Conservation (phyloP, 257 asterid species). For the Penstemon barbatus region DNA sequence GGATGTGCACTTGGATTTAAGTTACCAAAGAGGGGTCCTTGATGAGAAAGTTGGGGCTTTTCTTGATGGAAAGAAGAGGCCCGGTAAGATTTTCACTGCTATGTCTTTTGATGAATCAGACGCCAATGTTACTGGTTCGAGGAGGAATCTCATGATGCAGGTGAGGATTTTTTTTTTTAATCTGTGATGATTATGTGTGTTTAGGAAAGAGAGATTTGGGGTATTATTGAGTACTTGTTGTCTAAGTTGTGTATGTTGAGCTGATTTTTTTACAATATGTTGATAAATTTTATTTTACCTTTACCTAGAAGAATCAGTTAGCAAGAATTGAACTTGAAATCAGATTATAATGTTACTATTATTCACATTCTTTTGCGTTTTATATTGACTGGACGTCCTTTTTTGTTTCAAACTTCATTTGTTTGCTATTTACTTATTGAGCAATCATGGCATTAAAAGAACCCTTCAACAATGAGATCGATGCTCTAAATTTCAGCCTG, state of each 20-base stretch:
- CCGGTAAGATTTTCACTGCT: conserved; percentile 87
- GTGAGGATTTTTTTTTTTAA: conserved; percentile 34
- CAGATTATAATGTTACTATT: not conserved
- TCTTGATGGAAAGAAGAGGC: conserved; percentile 73
- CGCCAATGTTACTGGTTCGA: conserved; percentile 47
- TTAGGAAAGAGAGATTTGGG: not conserved
- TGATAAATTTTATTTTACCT: not conserved
- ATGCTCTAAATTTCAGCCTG: not conserved
- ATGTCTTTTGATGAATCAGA: conserved; percentile 72
- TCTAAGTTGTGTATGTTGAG: not conserved
- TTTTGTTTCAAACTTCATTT: not conserved
- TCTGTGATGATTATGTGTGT: conserved; percentile 5
- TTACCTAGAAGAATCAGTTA: not conserved
- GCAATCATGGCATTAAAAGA: not conserved
- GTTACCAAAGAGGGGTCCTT: conserved; percentile 74
- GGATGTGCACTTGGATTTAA: conserved; percentile 80
- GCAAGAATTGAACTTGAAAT: not conserved
- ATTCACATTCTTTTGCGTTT: not conserved
- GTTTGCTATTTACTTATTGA: not conserved
- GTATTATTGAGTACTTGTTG: not conserved
- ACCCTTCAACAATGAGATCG: not conserved
- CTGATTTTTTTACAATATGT: not conserved
- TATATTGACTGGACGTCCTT: not conserved
- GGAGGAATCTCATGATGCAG: conserved; percentile 83
- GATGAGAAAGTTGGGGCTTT: conserved; percentile 57